Evolutionary conservation across 2,329 filamentous ascomycete genomes (phyloP).

Genomic region (Trichoderma hamatum): DNA sequence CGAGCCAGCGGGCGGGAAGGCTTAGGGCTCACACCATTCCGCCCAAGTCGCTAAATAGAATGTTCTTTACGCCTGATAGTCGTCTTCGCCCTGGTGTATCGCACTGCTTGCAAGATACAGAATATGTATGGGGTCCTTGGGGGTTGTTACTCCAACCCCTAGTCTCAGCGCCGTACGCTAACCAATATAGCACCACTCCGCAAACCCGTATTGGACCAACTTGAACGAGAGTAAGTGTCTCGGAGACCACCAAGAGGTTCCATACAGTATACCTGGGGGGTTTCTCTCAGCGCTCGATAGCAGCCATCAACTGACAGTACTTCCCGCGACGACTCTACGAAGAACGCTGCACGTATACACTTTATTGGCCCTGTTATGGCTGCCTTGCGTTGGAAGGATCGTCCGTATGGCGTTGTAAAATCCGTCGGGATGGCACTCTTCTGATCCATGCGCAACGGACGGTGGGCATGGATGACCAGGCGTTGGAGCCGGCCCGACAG

Average conservation of each 20-base stretch:
- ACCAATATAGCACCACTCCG: slow-evolving; percentile 20
- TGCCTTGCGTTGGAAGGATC: slow-evolving; percentile 14
- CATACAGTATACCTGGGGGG: neutral
- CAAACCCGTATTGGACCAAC: slow-evolving; percentile 6
- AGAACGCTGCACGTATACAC: neutral
- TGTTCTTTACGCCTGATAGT: neutral
- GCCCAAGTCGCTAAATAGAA: slow-evolving; percentile 1
- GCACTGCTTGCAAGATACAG: slow-evolving; percentile 7
- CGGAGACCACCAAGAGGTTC: slow-evolving; percentile 4
- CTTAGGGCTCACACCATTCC: slow-evolving; percentile 17
- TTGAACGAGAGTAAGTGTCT: slow-evolving; percentile 3
- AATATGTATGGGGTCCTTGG: neutral
- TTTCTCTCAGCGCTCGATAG: neutral
- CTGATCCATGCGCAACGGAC: slow-evolving; percentile 15
- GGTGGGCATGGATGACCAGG: slow-evolving; percentile 10
- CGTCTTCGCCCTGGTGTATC: neutral
- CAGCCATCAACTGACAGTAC: neutral
- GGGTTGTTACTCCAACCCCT: slow-evolving; percentile 11
- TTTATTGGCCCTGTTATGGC: neutral
- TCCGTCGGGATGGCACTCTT: slow-evolving; percentile 11
- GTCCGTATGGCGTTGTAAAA: neutral
- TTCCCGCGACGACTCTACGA: neutral
- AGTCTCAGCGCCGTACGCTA: slow-evolving; percentile 23
- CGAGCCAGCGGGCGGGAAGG: slow-evolving; percentile 27
- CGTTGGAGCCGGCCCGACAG: slow-evolving; percentile 24